Evolutionary conservation across 306 rosid species (phyloP).

Genomic region (Cicer chorassanicum): DNA sequence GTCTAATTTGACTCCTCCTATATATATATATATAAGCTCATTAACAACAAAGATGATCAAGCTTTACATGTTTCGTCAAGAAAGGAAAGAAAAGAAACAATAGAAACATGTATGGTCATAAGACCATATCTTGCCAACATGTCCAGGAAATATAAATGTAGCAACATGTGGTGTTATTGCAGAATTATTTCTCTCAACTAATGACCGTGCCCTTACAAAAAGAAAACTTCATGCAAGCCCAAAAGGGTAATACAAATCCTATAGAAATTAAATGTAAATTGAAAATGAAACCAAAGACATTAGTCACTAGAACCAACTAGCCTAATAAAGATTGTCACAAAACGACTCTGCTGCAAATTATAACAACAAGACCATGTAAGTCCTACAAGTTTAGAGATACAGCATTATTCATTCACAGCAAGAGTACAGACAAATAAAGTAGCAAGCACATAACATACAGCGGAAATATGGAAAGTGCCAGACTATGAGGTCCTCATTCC

Average conservation of each 20-base stretch:
- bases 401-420: conserved; percentile 21
- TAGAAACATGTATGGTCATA: background rate
- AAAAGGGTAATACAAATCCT: conserved; percentile 12
- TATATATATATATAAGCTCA: background rate
- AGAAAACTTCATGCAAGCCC: conserved; percentile 14
- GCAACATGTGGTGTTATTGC: conserved; percentile 9
- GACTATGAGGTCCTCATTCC: conserved; percentile 70
- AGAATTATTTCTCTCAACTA: background rate
- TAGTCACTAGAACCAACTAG: conserved; percentile 5
- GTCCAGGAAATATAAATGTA: conserved; percentile 9
- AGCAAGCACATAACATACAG: conserved; percentile 60
- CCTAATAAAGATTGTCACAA: background rate
- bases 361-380: background rate
- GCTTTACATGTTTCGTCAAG: conserved; percentile 17
- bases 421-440: background rate
- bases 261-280: background rate
- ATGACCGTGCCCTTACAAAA: background rate
- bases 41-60: background rate
- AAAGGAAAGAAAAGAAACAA: background rate
- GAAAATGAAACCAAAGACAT: background rate
- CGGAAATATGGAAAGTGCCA: conserved; percentile 91
- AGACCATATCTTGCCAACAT: conserved; percentile 19
- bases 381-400: background rate
- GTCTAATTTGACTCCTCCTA: too few relatives aligned
- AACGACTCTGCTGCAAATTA: background rate